Evolutionary conservation across 768 basidiomycete species (phyloP).

Genomic region (Porpolomopsis calyptriformis): DNA sequence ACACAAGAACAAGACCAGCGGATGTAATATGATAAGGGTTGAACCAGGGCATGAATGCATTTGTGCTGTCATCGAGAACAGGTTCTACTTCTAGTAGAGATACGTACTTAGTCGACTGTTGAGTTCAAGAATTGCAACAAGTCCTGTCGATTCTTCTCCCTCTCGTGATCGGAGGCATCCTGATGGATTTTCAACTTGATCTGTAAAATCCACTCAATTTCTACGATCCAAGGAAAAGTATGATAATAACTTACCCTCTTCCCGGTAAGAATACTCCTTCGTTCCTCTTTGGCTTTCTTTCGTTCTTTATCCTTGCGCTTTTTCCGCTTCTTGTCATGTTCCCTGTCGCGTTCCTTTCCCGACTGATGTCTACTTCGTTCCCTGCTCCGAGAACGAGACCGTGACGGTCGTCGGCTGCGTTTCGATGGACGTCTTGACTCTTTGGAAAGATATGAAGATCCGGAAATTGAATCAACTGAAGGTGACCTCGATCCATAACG

Average conservation of each 20-base stretch:
- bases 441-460: conserved; percentile 3
- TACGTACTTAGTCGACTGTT: conserved; percentile 27
- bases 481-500: conserved; percentile 7
- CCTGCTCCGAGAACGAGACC: conserved; percentile 19
- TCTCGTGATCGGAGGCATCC: conserved; percentile 43
- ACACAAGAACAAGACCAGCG: too few species aligned
- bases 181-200: conserved; percentile 57
- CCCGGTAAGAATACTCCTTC: conserved; percentile 48
- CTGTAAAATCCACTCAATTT: conserved; percentile 19
- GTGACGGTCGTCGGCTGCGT: conserved; percentile 13
- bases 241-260: conserved; percentile 36
- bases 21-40: too few species aligned
- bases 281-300: conserved; percentile 34
- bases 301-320: conserved; percentile 19
- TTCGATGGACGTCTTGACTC: conserved; percentile 9
- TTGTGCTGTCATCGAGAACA: too few species aligned
- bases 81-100: too few species aligned
- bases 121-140: conserved; percentile 48
- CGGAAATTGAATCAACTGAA: conserved; percentile 5
- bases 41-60: too few species aligned
- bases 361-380: conserved; percentile 18
- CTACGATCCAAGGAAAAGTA: background rate
- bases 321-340: conserved; percentile 25
- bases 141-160: conserved; percentile 45
- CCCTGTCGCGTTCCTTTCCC: conserved; percentile 3